Percentiles rank a stretch among this genome's conserved stretches.
Conservation (phyloP, 202 grass and related monocot genomes). For the Carex arenaria region DNA sequence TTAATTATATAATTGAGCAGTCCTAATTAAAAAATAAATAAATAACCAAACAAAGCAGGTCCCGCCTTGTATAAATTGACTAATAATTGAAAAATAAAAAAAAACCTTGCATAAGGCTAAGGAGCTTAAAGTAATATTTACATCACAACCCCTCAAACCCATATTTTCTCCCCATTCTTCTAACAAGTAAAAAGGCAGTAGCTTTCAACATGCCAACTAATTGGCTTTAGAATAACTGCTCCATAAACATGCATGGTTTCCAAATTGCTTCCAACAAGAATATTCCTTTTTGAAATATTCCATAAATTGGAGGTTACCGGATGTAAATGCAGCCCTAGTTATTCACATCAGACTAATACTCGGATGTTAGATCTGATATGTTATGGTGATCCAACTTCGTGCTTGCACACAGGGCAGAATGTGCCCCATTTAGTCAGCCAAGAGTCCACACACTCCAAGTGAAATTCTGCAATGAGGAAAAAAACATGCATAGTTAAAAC, state of each 20-base stretch:
- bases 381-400: conserved; percentile 43
- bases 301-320: not conserved
- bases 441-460: conserved; percentile 60
- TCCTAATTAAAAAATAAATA: not conserved
- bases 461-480: conserved; percentile 55
- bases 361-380: conserved; percentile 17
- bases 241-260: not conserved
- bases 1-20: not conserved
- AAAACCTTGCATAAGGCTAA: too few relatives aligned
- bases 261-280: not conserved
- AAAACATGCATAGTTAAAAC: not conserved
- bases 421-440: conserved; percentile 90
- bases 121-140: not conserved
- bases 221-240: not conserved
- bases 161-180: not conserved
- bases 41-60: not conserved
- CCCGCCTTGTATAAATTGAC: too few relatives aligned
- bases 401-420: conserved; percentile 77
- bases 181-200: not conserved
- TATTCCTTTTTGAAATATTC: not conserved
- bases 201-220: not conserved
- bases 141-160: not conserved
- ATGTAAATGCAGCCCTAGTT: not conserved
- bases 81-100: too few relatives aligned
- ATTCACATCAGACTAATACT: conserved; percentile 8